Evolutionary conservation across 805 yeast species (phyloP), one percentile per base, ranked within the genome.

Genomic region (Saccharomycopsis lassenensis): DNA sequence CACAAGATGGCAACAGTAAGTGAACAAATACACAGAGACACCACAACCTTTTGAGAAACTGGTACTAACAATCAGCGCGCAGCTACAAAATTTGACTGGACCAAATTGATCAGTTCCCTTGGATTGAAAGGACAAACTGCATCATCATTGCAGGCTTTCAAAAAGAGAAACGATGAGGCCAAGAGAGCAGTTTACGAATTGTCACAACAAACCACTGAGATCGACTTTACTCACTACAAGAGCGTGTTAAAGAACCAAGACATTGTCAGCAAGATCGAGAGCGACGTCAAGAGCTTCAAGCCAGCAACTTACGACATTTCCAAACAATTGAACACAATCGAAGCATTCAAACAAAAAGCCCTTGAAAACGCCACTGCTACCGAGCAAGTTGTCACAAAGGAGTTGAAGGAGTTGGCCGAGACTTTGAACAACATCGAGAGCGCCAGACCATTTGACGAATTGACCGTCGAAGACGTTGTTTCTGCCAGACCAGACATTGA

Each of bases 111-210:
- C 58, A 65, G 87, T 49, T 75, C 86, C 50, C 72, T 91, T 57
- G 95, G 95, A 43, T 72, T 91, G 57, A 75, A 95, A 44, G 98
- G 98, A 46, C 65, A 77, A 56, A 91, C 98, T 45, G 94, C 95
- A 43, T 57, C 82, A 36, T 74, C 94, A 29, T 69, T 91, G 59
- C 74, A 91, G 36, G 73, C 94, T 21, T 91, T 91, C 80, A 87
- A 87, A 67, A 89, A 91, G 83, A 84, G 98, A 74, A 80, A 86
- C 63, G 98, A 91, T 56, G 97, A 91, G 61, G 97, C 97, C 51
- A 81, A 86, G 69, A 79, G 84, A 67, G 72, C 71, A 53, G 66
- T 83, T 52, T 64, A 69, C 50, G 79, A 76, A 46, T 69, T 89
- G 51, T 67, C 75, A 57, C 65, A 69, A 48, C 89, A 84, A 64